Base-by-base conservation (phyloP, 2,329 filamentous ascomycete genomes). In the Aspergillus piperis region DNA sequence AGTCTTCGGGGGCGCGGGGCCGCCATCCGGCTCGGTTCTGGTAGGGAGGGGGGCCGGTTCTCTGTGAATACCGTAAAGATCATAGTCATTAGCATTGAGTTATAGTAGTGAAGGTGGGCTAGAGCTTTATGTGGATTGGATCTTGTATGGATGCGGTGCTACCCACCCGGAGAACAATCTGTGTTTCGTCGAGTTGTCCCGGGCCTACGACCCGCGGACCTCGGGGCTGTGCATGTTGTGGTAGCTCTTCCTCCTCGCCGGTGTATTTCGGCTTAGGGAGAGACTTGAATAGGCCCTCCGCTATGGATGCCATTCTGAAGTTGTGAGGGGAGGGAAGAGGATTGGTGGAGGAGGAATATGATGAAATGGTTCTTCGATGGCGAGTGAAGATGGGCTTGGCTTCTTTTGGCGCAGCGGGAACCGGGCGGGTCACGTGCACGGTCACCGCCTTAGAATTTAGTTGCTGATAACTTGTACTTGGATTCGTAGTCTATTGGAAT, bases 181-280 rank as follows among this genome's bases (percentile, higher is more conserved):
- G 92, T 41, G 88, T 89, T 73, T 95, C 89, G 79, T 96, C 90
- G 66, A 96, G 84, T 71, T 94, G 87, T 69, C 86, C 88, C 54
- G 90, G 86, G 69, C 88, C 90, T 60, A 98, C 84, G 65, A 98
- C 90, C 74, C 92, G 87, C 41, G 92, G 90, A 62, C 92, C 92
- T 74, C 88, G 88, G 69, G 91, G 88, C 72, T 90, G 88, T 50
- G 89, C 83, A 72, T 90, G 86, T 30, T 82, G 78, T 23, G 89
- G 88, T 36, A 89, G 79, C 71, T 96, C 90, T 74, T 97, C 93
- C 73, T 96, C 88, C 73, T 96, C 91, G 68, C 91, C 92, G 4
- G 89, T 91, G 73, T 97, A 96, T 78, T 91, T 94, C 15, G 94
- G 93, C 75, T 93, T 93, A 3, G 94, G 94, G 47, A 98, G 83